Evolutionary conservation across 225 moss, liverwort and hornwort species (phyloP).

Genomic region (Physcomitrellopsis africana): DNA sequence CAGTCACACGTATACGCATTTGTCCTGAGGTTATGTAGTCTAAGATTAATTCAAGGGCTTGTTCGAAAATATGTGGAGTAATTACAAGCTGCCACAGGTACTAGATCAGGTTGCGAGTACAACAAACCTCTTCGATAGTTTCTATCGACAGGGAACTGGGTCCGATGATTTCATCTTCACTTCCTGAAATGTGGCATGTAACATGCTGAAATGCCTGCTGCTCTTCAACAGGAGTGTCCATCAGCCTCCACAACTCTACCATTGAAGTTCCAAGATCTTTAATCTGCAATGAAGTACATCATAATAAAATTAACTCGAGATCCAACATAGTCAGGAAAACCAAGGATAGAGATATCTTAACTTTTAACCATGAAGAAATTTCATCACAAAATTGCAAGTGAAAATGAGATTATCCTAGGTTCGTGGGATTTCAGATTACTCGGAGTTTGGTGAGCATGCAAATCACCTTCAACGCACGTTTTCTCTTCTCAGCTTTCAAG

Average conservation of each 20-base stretch:
- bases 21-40: too few species aligned
- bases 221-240: constrained; percentile 88
- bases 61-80: neutral
- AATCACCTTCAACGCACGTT: constrained; percentile 77
- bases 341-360: neutral
- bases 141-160: constrained; percentile 78
- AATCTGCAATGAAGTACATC: constrained; percentile 45
- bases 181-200: constrained; percentile 83
- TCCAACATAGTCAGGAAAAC: neutral
- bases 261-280: constrained; percentile 93
- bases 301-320: neutral
- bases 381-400: neutral
- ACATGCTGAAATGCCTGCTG: constrained; percentile 85
- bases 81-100: neutral
- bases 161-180: constrained; percentile 71
- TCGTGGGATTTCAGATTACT: neutral
- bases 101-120: neutral
- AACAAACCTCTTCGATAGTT: constrained; percentile 82
- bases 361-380: neutral
- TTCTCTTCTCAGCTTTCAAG: constrained; percentile 84
- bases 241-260: constrained; percentile 96
- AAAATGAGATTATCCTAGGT: neutral
- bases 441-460: neutral
- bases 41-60: neutral
- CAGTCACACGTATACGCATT: too few species aligned